Evolutionary conservation across 2,329 filamentous ascomycete species (phyloP).

Genomic region (Botrytis fragariae): DNA sequence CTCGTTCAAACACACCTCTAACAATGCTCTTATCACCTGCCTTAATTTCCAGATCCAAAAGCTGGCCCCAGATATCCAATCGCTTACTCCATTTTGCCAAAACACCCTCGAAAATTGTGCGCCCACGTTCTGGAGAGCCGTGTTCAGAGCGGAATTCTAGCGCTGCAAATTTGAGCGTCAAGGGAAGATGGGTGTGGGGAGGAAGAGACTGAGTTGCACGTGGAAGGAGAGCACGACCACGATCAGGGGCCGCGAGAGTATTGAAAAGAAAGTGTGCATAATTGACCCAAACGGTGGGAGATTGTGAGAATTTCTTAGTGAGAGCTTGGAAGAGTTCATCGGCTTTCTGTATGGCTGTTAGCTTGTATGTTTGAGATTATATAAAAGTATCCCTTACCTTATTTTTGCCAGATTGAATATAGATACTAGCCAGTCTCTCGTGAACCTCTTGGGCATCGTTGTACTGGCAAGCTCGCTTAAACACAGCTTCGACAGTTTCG

Average conservation of each 20-base stretch:
- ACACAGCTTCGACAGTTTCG: slow-evolving; percentile 77
- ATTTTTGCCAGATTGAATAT: slow-evolving; percentile 85
- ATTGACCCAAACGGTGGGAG: slow-evolving; percentile 84
- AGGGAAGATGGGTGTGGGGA: slow-evolving; percentile 59
- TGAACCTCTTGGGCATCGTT: slow-evolving; percentile 90
- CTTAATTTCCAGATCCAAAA: slow-evolving; percentile 77
- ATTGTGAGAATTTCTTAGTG: slow-evolving; percentile 80
- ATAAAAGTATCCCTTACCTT: slow-evolving; percentile 57
- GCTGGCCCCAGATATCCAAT: slow-evolving; percentile 88
- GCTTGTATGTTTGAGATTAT: slow-evolving; percentile 16
- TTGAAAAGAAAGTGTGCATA: slow-evolving; percentile 92
- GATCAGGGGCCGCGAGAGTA: slow-evolving; percentile 65
- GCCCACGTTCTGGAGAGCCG: slow-evolving; percentile 84
- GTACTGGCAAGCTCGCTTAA: slow-evolving; percentile 89
- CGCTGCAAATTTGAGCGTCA: slow-evolving; percentile 84
- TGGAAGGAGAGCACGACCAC: slow-evolving; percentile 72
- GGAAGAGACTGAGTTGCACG: slow-evolving; percentile 84
- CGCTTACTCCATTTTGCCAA: slow-evolving; percentile 83
- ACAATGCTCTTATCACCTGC: slow-evolving; percentile 59
- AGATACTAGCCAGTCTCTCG: slow-evolving; percentile 87
- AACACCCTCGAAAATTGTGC: slow-evolving; percentile 90
- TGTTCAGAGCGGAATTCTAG: slow-evolving; percentile 84
- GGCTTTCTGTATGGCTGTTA: slow-evolving; percentile 62
- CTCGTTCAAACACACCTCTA: slow-evolving; percentile 78
- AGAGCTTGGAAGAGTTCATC: slow-evolving; percentile 84